phyloP scores from a whole-genome alignment of 305 asterid genomes.

The Ajuga reptans region DNA sequence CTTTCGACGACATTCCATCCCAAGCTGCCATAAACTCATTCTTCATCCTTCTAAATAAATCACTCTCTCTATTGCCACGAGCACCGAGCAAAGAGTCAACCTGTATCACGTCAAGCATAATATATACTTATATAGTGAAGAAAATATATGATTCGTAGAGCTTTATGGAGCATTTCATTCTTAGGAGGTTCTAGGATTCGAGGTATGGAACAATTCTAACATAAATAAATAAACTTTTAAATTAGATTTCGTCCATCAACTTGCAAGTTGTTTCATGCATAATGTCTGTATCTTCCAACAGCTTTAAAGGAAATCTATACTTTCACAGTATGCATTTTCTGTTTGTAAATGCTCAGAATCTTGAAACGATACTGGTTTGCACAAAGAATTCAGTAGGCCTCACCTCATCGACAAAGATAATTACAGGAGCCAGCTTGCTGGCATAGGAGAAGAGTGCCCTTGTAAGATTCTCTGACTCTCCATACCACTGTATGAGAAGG shows the following conservation, averaged over 20 bases:
- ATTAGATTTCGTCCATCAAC: not conserved
- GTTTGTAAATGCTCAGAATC: too few species aligned
- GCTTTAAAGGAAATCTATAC: not conserved
- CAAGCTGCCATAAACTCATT: constrained; percentile 99
- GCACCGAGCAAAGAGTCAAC: constrained; percentile 99
- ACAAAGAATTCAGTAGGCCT: not conserved
- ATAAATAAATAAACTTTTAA: too few species aligned
- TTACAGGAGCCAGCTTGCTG: constrained; percentile 89
- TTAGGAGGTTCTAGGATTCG: too few species aligned
- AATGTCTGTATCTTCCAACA: too few species aligned
- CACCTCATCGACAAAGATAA: constrained; percentile 95
- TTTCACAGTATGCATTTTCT: too few species aligned
- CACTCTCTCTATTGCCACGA: constrained; percentile 93
- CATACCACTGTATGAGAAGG: constrained; percentile 84
- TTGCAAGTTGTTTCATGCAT: not conserved
- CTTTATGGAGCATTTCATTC: too few species aligned
- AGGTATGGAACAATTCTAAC: too few species aligned
- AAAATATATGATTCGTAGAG: too few species aligned
- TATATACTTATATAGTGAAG: not conserved
- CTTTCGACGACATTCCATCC: constrained; percentile 97
- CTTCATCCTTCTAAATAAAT: constrained; percentile 96
- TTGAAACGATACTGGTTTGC: too few species aligned
- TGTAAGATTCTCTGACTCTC: constrained; percentile 95
- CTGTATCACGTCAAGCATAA: constrained; percentile 28
- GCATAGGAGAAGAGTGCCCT: constrained; percentile 95